Evolutionary conservation across 2,329 filamentous ascomycete species (phyloP).

Genomic region (Calcarisporium arbuscula): DNA sequence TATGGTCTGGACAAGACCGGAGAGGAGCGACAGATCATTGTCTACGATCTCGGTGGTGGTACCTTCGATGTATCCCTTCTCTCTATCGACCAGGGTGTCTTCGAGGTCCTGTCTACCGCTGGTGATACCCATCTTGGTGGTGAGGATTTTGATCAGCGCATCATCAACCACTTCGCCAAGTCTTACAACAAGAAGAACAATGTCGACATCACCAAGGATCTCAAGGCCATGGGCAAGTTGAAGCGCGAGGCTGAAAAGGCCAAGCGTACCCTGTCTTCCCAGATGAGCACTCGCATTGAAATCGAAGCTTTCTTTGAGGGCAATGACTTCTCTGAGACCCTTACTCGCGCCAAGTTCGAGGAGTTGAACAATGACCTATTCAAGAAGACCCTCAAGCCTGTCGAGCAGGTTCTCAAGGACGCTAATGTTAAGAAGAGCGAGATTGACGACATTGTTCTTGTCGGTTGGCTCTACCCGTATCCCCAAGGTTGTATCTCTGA

Average conservation of each 20-base stretch:
- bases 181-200: slow-evolving; percentile 97
- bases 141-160: slow-evolving; percentile 97
- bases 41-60: slow-evolving; percentile 91
- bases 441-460: slow-evolving; percentile 92
- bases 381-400: slow-evolving; percentile 98
- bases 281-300: slow-evolving; percentile 90
- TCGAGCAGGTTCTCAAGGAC: slow-evolving; percentile 97
- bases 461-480: slow-evolving; percentile 99
- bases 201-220: slow-evolving; percentile 88
- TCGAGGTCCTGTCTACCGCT: slow-evolving; percentile 89
- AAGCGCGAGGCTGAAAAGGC: slow-evolving; percentile 99
- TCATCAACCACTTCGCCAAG: slow-evolving; percentile 96
- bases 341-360: slow-evolving; percentile 98
- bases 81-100: slow-evolving; percentile 85
- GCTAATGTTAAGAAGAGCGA: slow-evolving; percentile 95
- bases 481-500: slow-evolving; percentile 89
- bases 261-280: slow-evolving; percentile 93
- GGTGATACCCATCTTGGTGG: slow-evolving; percentile 97
- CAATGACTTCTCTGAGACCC: slow-evolving; percentile 96
- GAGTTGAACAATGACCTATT: slow-evolving; percentile 98
- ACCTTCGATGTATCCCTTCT: slow-evolving; percentile 93
- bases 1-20: slow-evolving; percentile 87
- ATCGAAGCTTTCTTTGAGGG: slow-evolving; percentile 96
- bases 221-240: slow-evolving; percentile 98
- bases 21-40: slow-evolving; percentile 80